Base-by-base conservation (phyloP, 352 stramenopile species). In the Pythium pyrilobum region DNA sequence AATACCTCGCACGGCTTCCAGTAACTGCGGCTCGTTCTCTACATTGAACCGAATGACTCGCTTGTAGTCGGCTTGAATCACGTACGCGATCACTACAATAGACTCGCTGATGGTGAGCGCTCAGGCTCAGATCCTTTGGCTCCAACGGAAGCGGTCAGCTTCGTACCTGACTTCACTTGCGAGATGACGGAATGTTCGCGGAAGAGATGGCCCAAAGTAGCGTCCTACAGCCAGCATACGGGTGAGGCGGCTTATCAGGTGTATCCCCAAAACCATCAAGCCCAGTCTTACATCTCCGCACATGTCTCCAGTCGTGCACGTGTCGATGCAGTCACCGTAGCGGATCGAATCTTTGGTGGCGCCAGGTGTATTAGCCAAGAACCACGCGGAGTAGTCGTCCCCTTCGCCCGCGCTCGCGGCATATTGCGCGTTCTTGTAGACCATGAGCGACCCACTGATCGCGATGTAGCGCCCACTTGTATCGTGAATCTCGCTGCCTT, bases 221-320 rank as follows among this genome's bases (percentile, higher is more conserved):
- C 66, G 54, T 81, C 72, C 72, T 81, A 25, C 20, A 40, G 5
- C 24, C n/a, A 55, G 16, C 16, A 56, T 18, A 29, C 3, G 34
- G 37, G 29, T 12, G 11, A 21, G 16, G 31, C 15, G 20, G 9
- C 33, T 25, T 23, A 7, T 24, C 15, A 33, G 10, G 4, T 23
- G 12, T 4, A 7, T 46, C 10, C 4, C 13, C 5, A 24, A 18
- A 43, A 24, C 20, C 37, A 25, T n/a, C n/a, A n/a, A n/a, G n/a
- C n/a, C n/a, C n/a, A n/a, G n/a, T n/a, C 71, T 18, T 52, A 83
- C 73, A 56, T 81, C 68, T 15, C 73, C 73, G 18, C 65, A 79
- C 1, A 46, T 70, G 31, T 69, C 59, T 0, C 73, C 68, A 27
- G 65, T 32, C 1, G 59, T 62, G 40, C 68, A 79, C 10, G 63